Percentiles rank a stretch among this genome's conserved stretches.
phyloP scores from a whole-genome alignment of 805 yeast genomes.

The Blastobotrys peoriensis region DNA sequence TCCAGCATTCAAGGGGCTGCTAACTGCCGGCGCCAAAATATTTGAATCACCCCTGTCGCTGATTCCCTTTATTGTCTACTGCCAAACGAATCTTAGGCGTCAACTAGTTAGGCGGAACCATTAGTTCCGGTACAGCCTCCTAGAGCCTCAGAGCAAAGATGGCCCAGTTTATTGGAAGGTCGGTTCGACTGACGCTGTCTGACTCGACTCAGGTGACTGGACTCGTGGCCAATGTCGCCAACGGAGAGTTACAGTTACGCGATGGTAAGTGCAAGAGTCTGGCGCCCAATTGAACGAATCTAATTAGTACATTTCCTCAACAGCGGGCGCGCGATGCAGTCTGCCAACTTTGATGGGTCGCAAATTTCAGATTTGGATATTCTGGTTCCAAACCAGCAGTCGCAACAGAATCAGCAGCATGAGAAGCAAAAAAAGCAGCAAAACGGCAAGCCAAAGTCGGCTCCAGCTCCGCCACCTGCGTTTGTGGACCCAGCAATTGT shows the following conservation, averaged over 20 bases:
- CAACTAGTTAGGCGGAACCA: too few relatives aligned
- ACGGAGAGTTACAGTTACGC: slow-evolving; percentile 16
- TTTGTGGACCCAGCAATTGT: neutral
- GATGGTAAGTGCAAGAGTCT: slow-evolving; percentile 8
- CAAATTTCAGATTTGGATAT: slow-evolving; percentile 20
- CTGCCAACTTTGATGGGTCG: slow-evolving; percentile 12
- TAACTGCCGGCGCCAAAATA: too few relatives aligned
- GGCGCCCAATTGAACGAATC: slow-evolving; percentile 1
- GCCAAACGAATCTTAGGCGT: too few relatives aligned
- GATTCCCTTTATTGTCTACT: too few relatives aligned
- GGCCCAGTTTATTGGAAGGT: slow-evolving; percentile 19
- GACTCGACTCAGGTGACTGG: slow-evolving; percentile 18
- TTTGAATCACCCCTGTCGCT: too few relatives aligned
- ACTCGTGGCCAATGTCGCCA: slow-evolving; percentile 15
- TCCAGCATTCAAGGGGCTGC: too few relatives aligned
- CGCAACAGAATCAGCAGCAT: neutral
- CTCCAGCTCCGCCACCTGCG: neutral
- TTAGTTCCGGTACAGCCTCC: too few relatives aligned
- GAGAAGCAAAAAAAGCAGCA: neutral
- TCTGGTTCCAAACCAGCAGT: slow-evolving; percentile 7
- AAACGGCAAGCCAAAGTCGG: neutral
- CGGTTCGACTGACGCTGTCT: slow-evolving; percentile 19
- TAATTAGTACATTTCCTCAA: slow-evolving; percentile 11
- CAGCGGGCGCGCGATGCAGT: slow-evolving; percentile 8
- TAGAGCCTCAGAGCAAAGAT: too few relatives aligned